Evolutionary conservation across 192 early-diverging fungal genomes (phyloP).

Genomic region (Backusella circina): DNA sequence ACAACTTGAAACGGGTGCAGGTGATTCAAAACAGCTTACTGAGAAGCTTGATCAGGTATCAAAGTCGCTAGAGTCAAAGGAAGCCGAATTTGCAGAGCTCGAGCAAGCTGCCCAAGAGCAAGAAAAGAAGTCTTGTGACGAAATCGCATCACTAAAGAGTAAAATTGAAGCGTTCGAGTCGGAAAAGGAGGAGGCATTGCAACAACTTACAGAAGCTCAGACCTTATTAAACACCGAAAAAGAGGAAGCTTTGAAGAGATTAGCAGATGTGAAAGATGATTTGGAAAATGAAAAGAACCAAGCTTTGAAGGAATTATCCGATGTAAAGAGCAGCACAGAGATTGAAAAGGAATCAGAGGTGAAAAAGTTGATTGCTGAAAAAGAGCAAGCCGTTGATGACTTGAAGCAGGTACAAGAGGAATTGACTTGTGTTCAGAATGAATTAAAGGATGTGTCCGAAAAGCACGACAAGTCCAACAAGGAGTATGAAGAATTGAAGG

Average conservation of each 20-base stretch:
- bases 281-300: slow-evolving; percentile 9
- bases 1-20: not conserved
- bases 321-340: not conserved
- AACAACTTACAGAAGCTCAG: not conserved
- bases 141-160: not conserved
- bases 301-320: not conserved
- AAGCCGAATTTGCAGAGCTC: not conserved
- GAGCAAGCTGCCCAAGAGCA: not conserved
- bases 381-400: not conserved
- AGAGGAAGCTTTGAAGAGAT: not conserved
- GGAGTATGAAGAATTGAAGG: not conserved
- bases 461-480: not conserved
- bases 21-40: not conserved
- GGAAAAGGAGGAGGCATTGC: not conserved
- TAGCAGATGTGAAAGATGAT: not conserved
- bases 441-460: not conserved
- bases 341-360: not conserved
- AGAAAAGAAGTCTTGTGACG: not conserved
- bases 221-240: not conserved
- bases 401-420: not conserved
- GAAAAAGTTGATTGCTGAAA: not conserved
- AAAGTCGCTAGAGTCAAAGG: not conserved
- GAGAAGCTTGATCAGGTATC: not conserved
- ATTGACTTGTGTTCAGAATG: not conserved
- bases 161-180: not conserved